phyloP scores from a whole-genome alignment of 345 rosid species.

The Sisymbrium altissimum region DNA sequence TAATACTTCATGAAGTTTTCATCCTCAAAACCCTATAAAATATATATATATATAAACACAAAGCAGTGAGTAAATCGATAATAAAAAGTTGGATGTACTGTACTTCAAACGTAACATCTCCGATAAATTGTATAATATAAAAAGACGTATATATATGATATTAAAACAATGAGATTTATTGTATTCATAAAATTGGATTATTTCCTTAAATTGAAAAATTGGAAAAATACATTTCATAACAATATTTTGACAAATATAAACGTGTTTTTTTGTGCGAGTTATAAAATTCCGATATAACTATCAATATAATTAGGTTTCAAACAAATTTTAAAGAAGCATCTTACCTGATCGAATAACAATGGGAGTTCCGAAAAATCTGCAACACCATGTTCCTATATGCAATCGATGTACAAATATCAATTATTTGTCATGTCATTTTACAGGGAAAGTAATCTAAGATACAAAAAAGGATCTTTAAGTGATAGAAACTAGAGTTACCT shows the following conservation, averaged over 20 bases:
- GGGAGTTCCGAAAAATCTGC: not conserved
- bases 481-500: not conserved
- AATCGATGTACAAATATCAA: slow-evolving; percentile 7
- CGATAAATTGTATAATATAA: not conserved
- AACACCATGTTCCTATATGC: slow-evolving; percentile 14
- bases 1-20: not conserved
- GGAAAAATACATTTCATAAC: not conserved
- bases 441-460: not conserved
- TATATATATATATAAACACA: slow-evolving; percentile 6
- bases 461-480: not conserved
- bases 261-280: too few relatives aligned
- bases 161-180: not conserved
- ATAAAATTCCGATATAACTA: not conserved
- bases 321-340: not conserved
- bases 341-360: not conserved
- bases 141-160: not conserved
- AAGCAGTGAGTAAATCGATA: not conserved
- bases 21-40: not conserved
- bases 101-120: not conserved
- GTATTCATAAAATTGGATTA: not conserved
- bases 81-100: not conserved
- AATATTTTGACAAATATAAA: not conserved
- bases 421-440: not conserved
- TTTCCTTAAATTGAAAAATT: not conserved
- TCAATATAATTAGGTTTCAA: not conserved